phyloP scores from a whole-genome alignment of 2,329 filamentous ascomycete genomes.

The Fusarium sp. region DNA sequence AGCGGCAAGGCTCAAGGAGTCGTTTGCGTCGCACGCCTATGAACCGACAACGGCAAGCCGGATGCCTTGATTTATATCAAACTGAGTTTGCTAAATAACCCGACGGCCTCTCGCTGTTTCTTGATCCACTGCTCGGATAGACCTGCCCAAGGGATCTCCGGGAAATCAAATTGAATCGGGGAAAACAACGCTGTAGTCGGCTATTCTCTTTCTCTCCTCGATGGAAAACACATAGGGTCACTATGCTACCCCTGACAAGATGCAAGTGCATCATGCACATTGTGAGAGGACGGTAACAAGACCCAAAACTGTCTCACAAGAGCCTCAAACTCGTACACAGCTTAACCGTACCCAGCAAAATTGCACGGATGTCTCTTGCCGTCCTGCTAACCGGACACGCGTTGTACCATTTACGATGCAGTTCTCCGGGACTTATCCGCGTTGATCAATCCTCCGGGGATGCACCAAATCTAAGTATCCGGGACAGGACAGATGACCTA shows the following conservation, averaged over 20 bases:
- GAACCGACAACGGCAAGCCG: conserved; percentile 23
- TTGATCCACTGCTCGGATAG: neutral
- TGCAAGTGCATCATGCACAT: neutral
- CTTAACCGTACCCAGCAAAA: conserved; percentile 14
- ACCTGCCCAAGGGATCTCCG: neutral
- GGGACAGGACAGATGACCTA: neutral
- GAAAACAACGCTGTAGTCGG: neutral
- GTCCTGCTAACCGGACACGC: conserved; percentile 21
- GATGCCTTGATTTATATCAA: conserved; percentile 14
- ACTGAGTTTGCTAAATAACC: conserved; percentile 15
- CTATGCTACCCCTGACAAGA: neutral
- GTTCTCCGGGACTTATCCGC: conserved; percentile 32
- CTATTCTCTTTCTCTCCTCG: neutral
- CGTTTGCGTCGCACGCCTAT: conserved; percentile 35
- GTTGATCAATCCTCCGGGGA: conserved; percentile 40
- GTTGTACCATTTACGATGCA: conserved; percentile 30
- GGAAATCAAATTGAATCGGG: neutral
- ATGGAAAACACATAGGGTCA: neutral
- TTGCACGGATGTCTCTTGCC: conserved; percentile 19
- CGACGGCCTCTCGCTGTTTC: neutral
- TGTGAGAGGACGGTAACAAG: neutral
- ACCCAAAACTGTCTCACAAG: conserved; percentile 17
- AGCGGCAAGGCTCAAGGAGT: conserved; percentile 14
- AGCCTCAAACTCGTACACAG: neutral
- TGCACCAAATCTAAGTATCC: conserved; percentile 14